A percentile compares a stretch with the other conserved stretches of the same genome.
Evolutionary conservation across 345 rosid genomes (phyloP).

Genomic region (Laguncularia racemosa): DNA sequence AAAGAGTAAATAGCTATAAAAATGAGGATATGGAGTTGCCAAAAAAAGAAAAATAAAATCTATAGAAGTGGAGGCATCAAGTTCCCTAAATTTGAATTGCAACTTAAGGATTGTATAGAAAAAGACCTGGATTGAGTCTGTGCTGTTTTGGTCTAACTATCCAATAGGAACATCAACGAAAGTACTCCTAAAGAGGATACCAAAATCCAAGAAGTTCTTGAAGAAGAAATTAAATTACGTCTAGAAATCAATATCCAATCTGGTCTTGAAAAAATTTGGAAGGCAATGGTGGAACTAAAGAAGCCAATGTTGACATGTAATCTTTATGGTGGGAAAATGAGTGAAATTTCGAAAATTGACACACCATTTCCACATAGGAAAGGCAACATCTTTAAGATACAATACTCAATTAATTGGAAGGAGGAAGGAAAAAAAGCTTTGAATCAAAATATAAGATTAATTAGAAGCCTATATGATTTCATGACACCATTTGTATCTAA

Average conservation of each 20-base stretch:
- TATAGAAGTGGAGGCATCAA: too few relatives aligned
- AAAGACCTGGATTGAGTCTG: constrained; percentile 47
- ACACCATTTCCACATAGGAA: constrained; percentile 53
- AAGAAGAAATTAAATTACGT: constrained; percentile 44
- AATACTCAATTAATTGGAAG: constrained; percentile 28
- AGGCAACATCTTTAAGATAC: constrained; percentile 40
- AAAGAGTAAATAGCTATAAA: too few relatives aligned
- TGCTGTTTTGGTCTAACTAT: too few relatives aligned
- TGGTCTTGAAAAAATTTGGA: constrained; percentile 22
- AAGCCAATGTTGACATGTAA: constrained; percentile 20
- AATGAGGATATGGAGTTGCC: too few relatives aligned
- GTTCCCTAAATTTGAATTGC: constrained; percentile 46
- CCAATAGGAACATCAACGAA: constrained; percentile 8
- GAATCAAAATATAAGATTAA: constrained; percentile 23
- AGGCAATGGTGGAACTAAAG: constrained; percentile 11
- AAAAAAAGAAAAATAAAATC: too few relatives aligned
- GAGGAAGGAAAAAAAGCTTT: constrained; percentile 17
- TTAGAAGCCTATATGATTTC: constrained; percentile 32
- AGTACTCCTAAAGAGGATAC: constrained; percentile 19
- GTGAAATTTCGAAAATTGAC: constrained; percentile 21
- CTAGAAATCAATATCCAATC: constrained; percentile 22
- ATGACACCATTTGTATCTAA: constrained; percentile 53
- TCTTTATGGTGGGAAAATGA: constrained; percentile 54
- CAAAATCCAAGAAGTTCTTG: constrained; percentile 9
- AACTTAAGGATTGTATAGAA: constrained; percentile 29